Evolutionary conservation across 2,329 filamentous ascomycete species (phyloP), one percentile per base, ranked within the genome.

Genomic region (Penicillium sp.): DNA sequence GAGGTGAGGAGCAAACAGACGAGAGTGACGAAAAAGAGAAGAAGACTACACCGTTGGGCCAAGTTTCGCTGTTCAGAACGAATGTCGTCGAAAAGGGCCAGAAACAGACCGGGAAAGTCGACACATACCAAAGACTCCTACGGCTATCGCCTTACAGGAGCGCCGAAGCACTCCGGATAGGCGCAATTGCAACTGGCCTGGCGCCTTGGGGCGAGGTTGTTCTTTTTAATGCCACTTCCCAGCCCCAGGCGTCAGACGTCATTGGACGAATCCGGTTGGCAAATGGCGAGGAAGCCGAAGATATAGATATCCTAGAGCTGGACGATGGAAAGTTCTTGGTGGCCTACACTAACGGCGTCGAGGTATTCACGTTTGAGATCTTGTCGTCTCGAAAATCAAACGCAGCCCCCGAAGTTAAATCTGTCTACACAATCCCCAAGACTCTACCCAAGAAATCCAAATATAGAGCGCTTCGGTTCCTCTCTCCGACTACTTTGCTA

Each of bases 171-270:
- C 81, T 82, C 45, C 82, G 90, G 59, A 79, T 96, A 40, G 91
- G 89, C 58, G 91, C 85, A 12, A 85, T 89, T 59, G 88, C 91
- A 9, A 92, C 91, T 0, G 90, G 89, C 26, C 78, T 96, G 61
- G 86, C 89, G 20, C 85, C 85, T 59, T 79, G 88, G 48, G 83
- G 88, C 12, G 89, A 97, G 74, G 83, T 97, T 59, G 87, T 90
- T 24, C 74, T 96, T 43, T 96, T 96, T 68, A 83, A 89, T 68
- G 84, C 86, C 18, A 83, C 80, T 7, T 78, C 79, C 1, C 74
- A 77, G 1, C 82, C 82, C 16, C 75, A 76, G 35, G 61, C 73
- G 14, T 65, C 72, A 18, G 81, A 86, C 58, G 74, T 86, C 11
- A 76, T 84, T 63, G 74, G 79, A 61, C 71, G 81, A 21, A 81